Percentiles rank a stretch among this genome's conserved stretches.
Evolutionary conservation across 306 rosid genomes (phyloP).

Genomic region (Cicer bijugum): DNA sequence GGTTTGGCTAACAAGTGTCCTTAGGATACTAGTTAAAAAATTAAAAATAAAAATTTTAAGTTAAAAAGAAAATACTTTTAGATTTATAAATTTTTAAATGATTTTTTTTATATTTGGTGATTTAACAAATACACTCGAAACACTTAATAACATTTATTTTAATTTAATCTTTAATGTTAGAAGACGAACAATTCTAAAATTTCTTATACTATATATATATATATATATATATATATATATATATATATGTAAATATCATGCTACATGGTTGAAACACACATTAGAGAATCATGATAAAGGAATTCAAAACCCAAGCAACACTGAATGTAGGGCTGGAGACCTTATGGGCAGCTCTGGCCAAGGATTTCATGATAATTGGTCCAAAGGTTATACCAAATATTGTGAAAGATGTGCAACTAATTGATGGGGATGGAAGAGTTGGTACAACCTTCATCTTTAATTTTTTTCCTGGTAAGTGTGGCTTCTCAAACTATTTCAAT

Average conservation of each 20-base stretch:
- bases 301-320: conserved; percentile 53
- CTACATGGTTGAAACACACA: neutral
- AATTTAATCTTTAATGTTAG: neutral
- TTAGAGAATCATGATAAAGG: conserved; percentile 51
- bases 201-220: neutral
- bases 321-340: conserved; percentile 52
- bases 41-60: too few relatives aligned
- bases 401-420: conserved; percentile 57
- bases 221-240: conserved; percentile 11
- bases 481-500: neutral
- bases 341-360: conserved; percentile 59
- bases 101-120: too few relatives aligned
- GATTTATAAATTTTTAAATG: too few relatives aligned
- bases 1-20: too few relatives aligned
- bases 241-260: neutral
- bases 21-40: too few relatives aligned
- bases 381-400: conserved; percentile 58
- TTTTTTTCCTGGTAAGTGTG: conserved; percentile 52
- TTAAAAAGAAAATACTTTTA: too few relatives aligned
- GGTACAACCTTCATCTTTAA: conserved; percentile 63
- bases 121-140: too few relatives aligned
- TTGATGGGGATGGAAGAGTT: conserved; percentile 74
- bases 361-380: conserved; percentile 47
- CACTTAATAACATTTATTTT: too few relatives aligned
- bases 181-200: neutral